Conservation (phyloP, 1,284 basidiomycete genomes). For the Heterobasidion parviporum region DNA sequence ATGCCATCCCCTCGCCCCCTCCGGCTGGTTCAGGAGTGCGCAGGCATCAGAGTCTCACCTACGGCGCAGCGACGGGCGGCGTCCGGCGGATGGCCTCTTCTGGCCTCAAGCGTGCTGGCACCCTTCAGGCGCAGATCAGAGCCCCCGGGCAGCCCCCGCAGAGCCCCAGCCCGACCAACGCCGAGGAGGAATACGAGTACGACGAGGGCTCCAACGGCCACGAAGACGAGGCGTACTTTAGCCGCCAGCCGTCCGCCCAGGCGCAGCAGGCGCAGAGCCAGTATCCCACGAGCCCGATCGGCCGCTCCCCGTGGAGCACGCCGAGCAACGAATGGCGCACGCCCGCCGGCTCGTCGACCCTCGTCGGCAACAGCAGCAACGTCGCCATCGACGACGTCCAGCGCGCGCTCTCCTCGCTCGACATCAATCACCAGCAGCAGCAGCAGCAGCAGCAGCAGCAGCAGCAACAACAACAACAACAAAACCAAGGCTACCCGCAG, state of each 20-base stretch:
- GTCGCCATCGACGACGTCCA: conserved; percentile 64
- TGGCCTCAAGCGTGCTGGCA: conserved; percentile 64
- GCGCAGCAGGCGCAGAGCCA: conserved; percentile 20
- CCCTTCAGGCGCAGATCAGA: conserved; percentile 40
- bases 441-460: conserved; percentile 4
- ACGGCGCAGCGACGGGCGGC: conserved; percentile 43
- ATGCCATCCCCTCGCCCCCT: conserved; percentile 54
- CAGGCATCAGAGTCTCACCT: conserved; percentile 70
- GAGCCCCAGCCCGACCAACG: conserved; percentile 36
- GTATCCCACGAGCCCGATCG: conserved; percentile 50
- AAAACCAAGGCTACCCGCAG: conserved; percentile 16
- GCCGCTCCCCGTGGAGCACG: conserved; percentile 59
- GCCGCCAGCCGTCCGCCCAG: conserved; percentile 6
- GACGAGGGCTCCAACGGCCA: conserved; percentile 39
- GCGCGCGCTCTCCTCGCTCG: conserved; percentile 59
- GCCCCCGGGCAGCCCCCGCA: conserved; percentile 22
- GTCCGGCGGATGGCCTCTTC: conserved; percentile 36
- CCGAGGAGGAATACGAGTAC: conserved; percentile 48
- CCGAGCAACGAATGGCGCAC: conserved; percentile 53
- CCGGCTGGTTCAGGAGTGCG: conserved; percentile 61
- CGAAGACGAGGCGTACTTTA: conserved; percentile 52
- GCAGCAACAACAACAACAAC: neutral
- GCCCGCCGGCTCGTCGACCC: conserved; percentile 20
- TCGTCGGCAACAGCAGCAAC: conserved; percentile 18
- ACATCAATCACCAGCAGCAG: conserved; percentile 29